Evolutionary conservation across 169 alveolate genomes (phyloP), one percentile per base, ranked within the genome.

Genomic region (Plasmodium inui): DNA sequence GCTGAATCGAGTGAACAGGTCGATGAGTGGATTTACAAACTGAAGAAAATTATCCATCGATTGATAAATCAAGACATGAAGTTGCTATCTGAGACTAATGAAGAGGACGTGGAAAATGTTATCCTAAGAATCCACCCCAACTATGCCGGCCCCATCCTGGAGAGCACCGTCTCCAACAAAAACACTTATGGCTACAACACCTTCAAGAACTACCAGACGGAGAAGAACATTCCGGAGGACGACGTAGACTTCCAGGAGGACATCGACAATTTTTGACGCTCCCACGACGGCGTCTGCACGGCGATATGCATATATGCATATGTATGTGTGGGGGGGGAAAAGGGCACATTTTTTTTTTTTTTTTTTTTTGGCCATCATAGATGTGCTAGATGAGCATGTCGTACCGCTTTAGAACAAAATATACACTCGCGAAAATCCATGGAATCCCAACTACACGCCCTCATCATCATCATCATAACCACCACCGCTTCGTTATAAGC

Each of bases 91-190:
- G 86, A 94, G 46, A 92, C 86, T 14, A 78, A 81, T 85, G 94
- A 89, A 34, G 93, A 73, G 12, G 97, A 96, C 82, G 82, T 78
- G 26, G 96, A 92, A 50, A 95, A 96, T 78, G 82, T 83, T 86
- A 37, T 96, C 41, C 53, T 96, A 22, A 41, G 97, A 61, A 96
- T 95, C 6, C 97, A 96, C 82, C 97, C 97, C 70, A 96, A 96
- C 92, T 96, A 96, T 55, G 96, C 92, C 55, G 93, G 93, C 30
- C 85, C 93, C 14, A 53, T 70, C 19, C 50, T 55, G 19, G 93
- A 86, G 34, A 81, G 85, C 1, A 80, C 80, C 61, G 67, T 55
- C 0, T 76, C 93, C 34, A 86, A 86, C 44, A 86, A 73, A 19
- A 86, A 86, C 44, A 86, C 81, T 2, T 86, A 86, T 37, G 93